Evolutionary conservation across 129 eudicot species (phyloP).

Genomic region (Centrapalus pauciflorus): DNA sequence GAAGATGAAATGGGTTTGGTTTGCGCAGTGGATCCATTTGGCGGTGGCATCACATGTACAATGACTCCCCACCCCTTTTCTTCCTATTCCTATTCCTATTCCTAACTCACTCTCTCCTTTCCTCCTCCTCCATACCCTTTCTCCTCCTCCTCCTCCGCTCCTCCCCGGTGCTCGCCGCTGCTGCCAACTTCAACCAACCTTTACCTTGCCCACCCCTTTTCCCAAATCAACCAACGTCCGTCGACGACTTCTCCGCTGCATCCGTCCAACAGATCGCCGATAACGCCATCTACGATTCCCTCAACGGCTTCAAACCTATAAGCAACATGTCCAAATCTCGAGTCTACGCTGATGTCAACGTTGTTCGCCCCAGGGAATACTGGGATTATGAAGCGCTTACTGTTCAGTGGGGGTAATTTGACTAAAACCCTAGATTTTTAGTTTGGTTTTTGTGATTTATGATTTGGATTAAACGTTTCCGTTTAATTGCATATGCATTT

Average conservation of each 20-base stretch:
- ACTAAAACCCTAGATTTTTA: conserved; percentile 17
- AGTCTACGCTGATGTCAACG: conserved; percentile 83
- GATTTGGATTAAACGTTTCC: background rate
- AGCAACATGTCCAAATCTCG: conserved; percentile 78
- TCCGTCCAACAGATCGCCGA: conserved; percentile 20
- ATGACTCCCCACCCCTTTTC: conserved; percentile 21
- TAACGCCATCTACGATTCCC: conserved; percentile 13
- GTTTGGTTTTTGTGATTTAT: background rate
- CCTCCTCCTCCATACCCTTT: conserved; percentile 2
- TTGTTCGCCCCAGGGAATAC: conserved; percentile 82
- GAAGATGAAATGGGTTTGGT: conserved; percentile 13
- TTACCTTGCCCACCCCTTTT: conserved; percentile 17
- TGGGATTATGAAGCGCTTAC: conserved; percentile 95
- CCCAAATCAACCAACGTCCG: conserved; percentile 5
- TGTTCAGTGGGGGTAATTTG: conserved; percentile 92
- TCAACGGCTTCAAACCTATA: conserved; percentile 25
- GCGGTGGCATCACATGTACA: conserved; percentile 26
- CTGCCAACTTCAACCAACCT: conserved; percentile 16
- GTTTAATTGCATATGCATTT: background rate
- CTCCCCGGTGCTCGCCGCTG: conserved; percentile 26
- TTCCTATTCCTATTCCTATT: conserved; percentile 1
- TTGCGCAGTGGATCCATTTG: conserved; percentile 12
- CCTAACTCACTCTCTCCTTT: conserved; percentile 19
- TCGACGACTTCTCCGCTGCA: conserved; percentile 10
- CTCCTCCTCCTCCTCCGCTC: conserved; percentile 33